phyloP scores from a whole-genome alignment of 1,284 basidiomycete genomes.

The Ganoderma lingzhi region DNA sequence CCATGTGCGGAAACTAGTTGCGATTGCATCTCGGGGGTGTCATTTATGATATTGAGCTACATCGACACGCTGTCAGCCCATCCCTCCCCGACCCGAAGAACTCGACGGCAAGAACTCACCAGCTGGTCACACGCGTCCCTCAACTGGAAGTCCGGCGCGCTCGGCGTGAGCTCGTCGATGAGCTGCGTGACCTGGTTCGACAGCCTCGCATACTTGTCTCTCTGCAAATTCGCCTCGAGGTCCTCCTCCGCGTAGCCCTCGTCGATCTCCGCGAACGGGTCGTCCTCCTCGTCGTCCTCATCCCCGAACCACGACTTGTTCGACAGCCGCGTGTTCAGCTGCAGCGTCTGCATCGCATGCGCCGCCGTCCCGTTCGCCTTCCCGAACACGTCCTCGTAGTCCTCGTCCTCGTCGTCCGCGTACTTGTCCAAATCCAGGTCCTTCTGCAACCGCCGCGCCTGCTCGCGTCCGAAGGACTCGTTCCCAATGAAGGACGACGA shows the following conservation, averaged over 20 bases:
- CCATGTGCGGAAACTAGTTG: conserved; percentile 94
- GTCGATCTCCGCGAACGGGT: conserved; percentile 97
- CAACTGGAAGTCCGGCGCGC: conserved; percentile 81
- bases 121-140: conserved; percentile 89
- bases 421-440: conserved; percentile 88
- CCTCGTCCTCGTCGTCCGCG: conserved; percentile 83
- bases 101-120: conserved; percentile 52
- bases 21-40: conserved; percentile 88
- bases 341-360: conserved; percentile 72
- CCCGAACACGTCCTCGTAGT: conserved; percentile 93
- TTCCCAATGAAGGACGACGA: conserved; percentile 64
- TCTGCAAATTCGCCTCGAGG: conserved; percentile 86
- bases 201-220: conserved; percentile 91
- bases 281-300: conserved; percentile 88
- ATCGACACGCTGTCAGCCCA: neutral
- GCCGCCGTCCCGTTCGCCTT: conserved; percentile 72
- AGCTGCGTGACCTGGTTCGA: conserved; percentile 83
- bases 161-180: conserved; percentile 87
- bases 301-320: conserved; percentile 88
- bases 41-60: conserved; percentile 81
- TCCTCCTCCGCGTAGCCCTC: conserved; percentile 91
- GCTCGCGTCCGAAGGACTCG: conserved; percentile 71
- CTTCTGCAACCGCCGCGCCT: conserved; percentile 60
- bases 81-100: neutral
- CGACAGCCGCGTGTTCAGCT: conserved; percentile 85